These are phyloP conservation scores for Entomortierella lignicola DNA, from an alignment of 192 early-diverging fungal genomes.

Conservation along the genomic window DNA sequence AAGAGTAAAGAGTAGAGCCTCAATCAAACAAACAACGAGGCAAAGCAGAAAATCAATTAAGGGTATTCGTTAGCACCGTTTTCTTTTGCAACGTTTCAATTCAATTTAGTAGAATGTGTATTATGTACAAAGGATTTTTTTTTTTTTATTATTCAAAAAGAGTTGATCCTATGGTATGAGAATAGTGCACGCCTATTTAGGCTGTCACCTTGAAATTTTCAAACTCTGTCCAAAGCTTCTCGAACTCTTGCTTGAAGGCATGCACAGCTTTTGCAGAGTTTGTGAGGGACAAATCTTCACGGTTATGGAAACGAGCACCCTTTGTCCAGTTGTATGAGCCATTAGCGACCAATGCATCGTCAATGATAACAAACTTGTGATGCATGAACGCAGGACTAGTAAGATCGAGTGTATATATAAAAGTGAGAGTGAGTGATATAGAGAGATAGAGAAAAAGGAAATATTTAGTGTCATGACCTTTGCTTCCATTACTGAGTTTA, in stretches of 20 bases:
- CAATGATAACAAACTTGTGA: slow-evolving; percentile 77
- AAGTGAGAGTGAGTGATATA: too few species aligned
- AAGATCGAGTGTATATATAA: neutral
- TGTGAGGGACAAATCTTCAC: slow-evolving; percentile 75
- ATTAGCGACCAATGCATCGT: slow-evolving; percentile 64
- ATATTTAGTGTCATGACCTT: too few species aligned
- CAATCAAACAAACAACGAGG: too few species aligned
- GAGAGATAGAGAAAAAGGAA: too few species aligned
- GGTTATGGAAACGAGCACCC: slow-evolving; percentile 74
- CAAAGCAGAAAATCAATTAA: too few species aligned
- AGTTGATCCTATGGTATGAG: neutral
- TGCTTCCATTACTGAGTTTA: too few species aligned
- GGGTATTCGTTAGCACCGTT: too few species aligned
- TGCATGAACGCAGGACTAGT: slow-evolving; percentile 69
- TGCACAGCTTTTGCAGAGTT: slow-evolving; percentile 67
- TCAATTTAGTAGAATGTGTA: too few species aligned
- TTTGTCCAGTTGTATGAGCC: slow-evolving; percentile 76
- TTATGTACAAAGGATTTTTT: too few species aligned
- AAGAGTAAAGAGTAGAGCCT: neutral
- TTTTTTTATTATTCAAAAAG: slow-evolving; percentile 7
- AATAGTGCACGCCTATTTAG: neutral
- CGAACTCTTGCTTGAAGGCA: slow-evolving; percentile 70
- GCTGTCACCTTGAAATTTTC: too few species aligned
- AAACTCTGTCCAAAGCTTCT: slow-evolving; percentile 69
- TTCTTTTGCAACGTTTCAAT: too few species aligned